Percentiles rank a stretch among this genome's conserved stretches.
Conservation (phyloP, 495 filamentous ascomycete species). For the Podospora didyma region DNA sequence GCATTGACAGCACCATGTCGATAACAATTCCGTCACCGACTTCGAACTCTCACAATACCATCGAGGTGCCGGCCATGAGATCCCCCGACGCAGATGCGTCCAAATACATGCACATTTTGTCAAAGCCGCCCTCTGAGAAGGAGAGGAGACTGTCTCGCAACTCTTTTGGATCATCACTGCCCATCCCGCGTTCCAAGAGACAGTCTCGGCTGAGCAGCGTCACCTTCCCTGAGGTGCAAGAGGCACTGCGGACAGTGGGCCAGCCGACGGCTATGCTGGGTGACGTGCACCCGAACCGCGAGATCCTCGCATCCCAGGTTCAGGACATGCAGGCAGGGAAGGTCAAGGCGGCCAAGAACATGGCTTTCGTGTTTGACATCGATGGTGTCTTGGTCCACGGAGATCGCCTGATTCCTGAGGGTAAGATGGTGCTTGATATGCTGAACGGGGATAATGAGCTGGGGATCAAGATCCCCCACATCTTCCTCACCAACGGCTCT, state of each 20-base stretch:
- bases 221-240: constrained; percentile 37
- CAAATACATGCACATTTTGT: constrained; percentile 67
- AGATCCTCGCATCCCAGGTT: constrained; percentile 67
- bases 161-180: constrained; percentile 73
- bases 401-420: constrained; percentile 59
- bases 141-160: constrained; percentile 68
- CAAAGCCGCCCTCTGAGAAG: constrained; percentile 61
- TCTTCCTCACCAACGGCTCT: constrained; percentile 65
- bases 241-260: constrained; percentile 22
- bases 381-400: constrained; percentile 65
- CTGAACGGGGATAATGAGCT: constrained; percentile 65
- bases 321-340: constrained; percentile 70
- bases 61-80: constrained; percentile 69
- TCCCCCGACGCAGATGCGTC: constrained; percentile 66
- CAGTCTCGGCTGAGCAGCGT: constrained; percentile 60
- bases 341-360: constrained; percentile 60
- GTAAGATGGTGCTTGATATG: constrained; percentile 54
- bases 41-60: constrained; percentile 37
- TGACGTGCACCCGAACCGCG: constrained; percentile 54
- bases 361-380: constrained; percentile 66
- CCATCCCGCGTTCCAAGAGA: constrained; percentile 69
- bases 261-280: constrained; percentile 49
- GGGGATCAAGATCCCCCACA: constrained; percentile 67
- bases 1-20: neutral
- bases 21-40: constrained; percentile 20